Base-by-base conservation (phyloP, 805 yeast species). In the Wickerhamomyces hampshirensis region DNA sequence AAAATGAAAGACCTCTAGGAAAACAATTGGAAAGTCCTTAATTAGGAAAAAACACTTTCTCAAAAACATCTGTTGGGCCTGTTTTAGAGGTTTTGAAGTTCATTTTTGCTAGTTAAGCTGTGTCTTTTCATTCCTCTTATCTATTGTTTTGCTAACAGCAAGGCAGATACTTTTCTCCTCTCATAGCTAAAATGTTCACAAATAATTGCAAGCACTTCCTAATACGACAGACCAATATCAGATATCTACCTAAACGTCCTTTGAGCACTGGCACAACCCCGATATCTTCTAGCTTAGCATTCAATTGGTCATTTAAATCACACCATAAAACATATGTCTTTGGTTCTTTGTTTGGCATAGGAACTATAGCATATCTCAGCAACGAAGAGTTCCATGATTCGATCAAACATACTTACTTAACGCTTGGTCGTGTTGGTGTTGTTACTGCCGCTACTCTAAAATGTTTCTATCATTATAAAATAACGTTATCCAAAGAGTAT, bases 391-490 rank as follows among this genome's bases (percentile, higher is more conserved):
- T 40, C 33, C 48, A 40, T 19, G 44, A 44, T 15, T 37, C 37
- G 11, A 26, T 27, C 5, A 35, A 19, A 10, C 45, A 44, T 34
- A 40, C 48, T 4, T 40, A 38, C 15, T 23, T 40, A 16, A 44
- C 48, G 4, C 13, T 38, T 14, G 44, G 48, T 2, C 32, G 48
- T 11, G 44, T 44, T 4, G 33, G 33, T 12, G 43, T 44, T 4
- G 91, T 83, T 1, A 63, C 80, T 0, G 56, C 69, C 9, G 95
- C 96, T 3, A 81, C 91, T 1, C 46, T 71, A 5, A 66, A 79
- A 42, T 91, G 98, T 56, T 80, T 91, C 47, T 66, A 69, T 42
- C 64, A 80, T 23, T 93, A 93, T 60, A 68, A 80, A 34, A 68
- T 66, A 35, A 69, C 77, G 0, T 64, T 89, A 18, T 68, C 65